A percentile compares a stretch with the other conserved stretches of the same genome.
Conservation (phyloP, 768 basidiomycete species). For the Tylopilus vinaceipallidus region DNA sequence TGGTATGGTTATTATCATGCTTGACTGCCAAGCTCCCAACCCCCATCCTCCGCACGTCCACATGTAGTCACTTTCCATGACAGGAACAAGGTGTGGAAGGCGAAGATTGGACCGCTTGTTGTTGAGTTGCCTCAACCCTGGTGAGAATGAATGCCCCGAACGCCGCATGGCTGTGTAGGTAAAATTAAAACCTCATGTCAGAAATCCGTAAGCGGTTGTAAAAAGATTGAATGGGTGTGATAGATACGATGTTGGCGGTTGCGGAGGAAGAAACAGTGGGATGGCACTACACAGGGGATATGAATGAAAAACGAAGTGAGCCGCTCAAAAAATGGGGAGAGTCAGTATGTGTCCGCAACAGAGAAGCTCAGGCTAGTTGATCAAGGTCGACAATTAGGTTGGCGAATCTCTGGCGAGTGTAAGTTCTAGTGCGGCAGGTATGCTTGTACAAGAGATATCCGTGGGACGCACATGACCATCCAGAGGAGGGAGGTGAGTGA, state of each 20-base stretch:
- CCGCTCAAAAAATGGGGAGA: no score
- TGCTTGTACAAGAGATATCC: background rate
- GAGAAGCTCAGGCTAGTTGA: no score
- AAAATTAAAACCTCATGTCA: background rate
- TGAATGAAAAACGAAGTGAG: no score
- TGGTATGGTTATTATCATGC: background rate
- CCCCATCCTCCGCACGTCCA: no score
- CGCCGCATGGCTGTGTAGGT: background rate
- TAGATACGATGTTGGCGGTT: background rate
- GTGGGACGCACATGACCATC: background rate
- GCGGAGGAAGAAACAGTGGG: background rate
- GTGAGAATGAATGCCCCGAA: constrained; percentile 20
- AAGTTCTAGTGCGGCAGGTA: background rate
- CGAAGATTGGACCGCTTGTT: background rate
- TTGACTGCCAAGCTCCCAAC: no score
- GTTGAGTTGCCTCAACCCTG: constrained; percentile 3
- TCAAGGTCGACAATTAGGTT: background rate
- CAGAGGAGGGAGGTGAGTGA: background rate
- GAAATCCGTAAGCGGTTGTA: no score
- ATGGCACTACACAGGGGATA: no score
- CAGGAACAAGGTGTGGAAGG: constrained; percentile 1
- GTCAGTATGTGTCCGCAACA: no score
- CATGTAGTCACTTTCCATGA: background rate
- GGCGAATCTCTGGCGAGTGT: background rate
- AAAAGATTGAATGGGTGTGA: background rate